Evolutionary conservation across 768 basidiomycete genomes (phyloP), one percentile per base, ranked within the genome.

Genomic region (Podaxis rugospora): DNA sequence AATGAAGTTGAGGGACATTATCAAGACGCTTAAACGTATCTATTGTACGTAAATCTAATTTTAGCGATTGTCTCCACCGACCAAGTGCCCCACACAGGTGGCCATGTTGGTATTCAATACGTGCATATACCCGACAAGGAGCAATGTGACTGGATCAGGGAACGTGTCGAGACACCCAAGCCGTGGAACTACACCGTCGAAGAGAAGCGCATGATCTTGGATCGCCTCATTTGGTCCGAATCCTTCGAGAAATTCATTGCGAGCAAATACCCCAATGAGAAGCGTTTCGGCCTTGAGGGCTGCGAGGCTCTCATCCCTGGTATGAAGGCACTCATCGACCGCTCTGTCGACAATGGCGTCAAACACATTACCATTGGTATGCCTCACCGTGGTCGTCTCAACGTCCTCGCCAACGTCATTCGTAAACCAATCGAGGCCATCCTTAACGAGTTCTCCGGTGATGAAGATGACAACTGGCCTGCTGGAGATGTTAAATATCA

Each of bases 161-260:
- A 95, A 71, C 92, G 97, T 62, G 81, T 98, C 49, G 97, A 99
- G 74, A 88, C 89, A 14, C 97, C 97, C 0, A 89, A 91, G 68
- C 96, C 96, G 5, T 98, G 94, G 94, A 93, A 95, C 69, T 99
- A 98, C 77, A 92, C 91, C 55, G 84, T 95, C 55, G 97, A 99
- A 68, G 97, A 99, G 80, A 99, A 98, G 77, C 89, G 94, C 51
- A 95, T 98, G 92, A 95, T 99, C 65, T 85, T 99, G 59, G 97
- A 99, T 77, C 92, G 97, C 63, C 89, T 98, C 67, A 98, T 98
- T 72, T 99, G 97, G 97, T 98, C 96, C n/a, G 97, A 98, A 69
- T 90, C 92, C 3, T 98, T 98, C 70, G 97, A 99, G 75, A 95
- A 95, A 70, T 99, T 98, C 83, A 95, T 99, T 64, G 90, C 95